phyloP scores from a whole-genome alignment of 1,284 basidiomycete species.

The Malassezia vespertilionis region DNA sequence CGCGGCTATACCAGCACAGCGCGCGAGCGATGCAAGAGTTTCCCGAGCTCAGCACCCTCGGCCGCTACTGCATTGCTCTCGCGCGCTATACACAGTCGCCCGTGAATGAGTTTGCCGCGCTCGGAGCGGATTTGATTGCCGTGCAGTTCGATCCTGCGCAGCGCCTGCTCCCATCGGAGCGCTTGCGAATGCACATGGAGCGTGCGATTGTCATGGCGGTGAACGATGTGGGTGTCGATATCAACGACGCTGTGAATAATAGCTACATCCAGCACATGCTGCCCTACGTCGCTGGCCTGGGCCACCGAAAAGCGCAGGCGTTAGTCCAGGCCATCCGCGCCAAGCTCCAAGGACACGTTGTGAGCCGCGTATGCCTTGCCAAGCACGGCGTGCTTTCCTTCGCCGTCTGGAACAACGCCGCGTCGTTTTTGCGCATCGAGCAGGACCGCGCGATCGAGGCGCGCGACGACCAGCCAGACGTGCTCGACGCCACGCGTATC shows the following conservation, averaged over 20 bases:
- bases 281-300: constrained; percentile 83
- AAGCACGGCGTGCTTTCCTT: constrained; percentile 28
- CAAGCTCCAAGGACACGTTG: constrained; percentile 36
- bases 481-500: constrained; percentile 86
- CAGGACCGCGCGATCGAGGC: constrained; percentile 46
- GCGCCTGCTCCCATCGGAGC: constrained; percentile 65
- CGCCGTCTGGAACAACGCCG: constrained; percentile 51
- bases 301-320: constrained; percentile 82
- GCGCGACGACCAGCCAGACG: constrained; percentile 56
- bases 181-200: constrained; percentile 70
- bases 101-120: constrained; percentile 50
- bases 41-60: constrained; percentile 63
- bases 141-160: constrained; percentile 61
- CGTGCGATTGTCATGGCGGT: constrained; percentile 76
- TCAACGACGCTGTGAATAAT: constrained; percentile 80
- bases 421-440: constrained; percentile 65
- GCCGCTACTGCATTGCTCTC: constrained; percentile 88
- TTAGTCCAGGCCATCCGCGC: constrained; percentile 54
- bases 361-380: constrained; percentile 37
- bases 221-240: constrained; percentile 86
- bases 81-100: constrained; percentile 90
- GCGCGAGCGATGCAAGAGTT: constrained; percentile 76
- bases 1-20: constrained; percentile 85
- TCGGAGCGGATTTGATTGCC: constrained; percentile 37
- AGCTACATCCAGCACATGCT: constrained; percentile 76